A percentile compares a stretch with the other conserved stretches of the same genome.
phyloP scores from a whole-genome alignment of 1,284 basidiomycete species.

The Irpex sp. region DNA sequence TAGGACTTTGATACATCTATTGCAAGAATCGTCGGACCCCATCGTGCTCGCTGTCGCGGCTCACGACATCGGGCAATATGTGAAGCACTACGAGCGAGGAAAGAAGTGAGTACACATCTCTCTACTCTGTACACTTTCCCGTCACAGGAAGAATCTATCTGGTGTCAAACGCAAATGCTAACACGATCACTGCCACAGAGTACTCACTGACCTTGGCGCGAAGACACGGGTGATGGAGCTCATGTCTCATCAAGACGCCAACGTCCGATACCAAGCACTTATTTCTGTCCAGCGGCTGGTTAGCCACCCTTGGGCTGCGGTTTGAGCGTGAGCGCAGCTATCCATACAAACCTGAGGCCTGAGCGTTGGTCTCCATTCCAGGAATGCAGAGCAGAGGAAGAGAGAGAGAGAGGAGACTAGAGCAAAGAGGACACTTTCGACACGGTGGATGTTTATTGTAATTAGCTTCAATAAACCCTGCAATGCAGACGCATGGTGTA shows the following conservation, averaged over 20 bases:
- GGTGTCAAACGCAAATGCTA: neutral
- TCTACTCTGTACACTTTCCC: neutral
- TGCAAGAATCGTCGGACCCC: constrained; percentile 72
- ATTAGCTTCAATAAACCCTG: no score
- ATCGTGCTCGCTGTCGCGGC: constrained; percentile 83
- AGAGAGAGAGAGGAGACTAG: no score
- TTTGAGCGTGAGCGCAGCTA: constrained; percentile 12
- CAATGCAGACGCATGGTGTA: no score
- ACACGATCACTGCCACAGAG: constrained; percentile 37
- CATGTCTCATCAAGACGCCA: constrained; percentile 84
- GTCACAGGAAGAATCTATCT: neutral
- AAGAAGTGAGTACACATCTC: constrained; percentile 66
- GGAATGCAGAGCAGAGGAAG: no score
- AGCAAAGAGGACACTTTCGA: no score
- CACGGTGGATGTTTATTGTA: no score
- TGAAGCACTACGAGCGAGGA: constrained; percentile 84
- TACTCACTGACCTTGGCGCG: constrained; percentile 79
- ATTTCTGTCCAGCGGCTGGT: constrained; percentile 80
- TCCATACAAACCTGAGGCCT: no score
- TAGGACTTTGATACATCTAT: constrained; percentile 70
- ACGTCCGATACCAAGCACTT: constrained; percentile 90
- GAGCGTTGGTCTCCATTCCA: no score
- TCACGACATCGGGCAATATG: constrained; percentile 92
- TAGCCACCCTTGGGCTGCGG: constrained; percentile 68
- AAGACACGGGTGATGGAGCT: constrained; percentile 94